Conservation (phyloP, 225 moss, liverwort and hornwort genomes). For the Pseudoscleropodium purum region DNA sequence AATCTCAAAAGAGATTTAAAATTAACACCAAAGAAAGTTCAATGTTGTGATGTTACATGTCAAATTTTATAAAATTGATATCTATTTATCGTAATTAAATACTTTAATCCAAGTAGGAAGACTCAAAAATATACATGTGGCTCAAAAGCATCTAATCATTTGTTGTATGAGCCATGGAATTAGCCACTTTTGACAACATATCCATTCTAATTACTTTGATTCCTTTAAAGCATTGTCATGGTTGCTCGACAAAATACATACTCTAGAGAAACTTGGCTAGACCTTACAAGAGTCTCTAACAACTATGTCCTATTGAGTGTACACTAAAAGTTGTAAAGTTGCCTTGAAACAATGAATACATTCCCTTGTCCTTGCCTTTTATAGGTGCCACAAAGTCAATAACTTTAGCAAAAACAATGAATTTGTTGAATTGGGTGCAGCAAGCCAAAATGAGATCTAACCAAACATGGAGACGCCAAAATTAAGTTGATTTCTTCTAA, state of each 20-base stretch:
- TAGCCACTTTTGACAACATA: too few relatives aligned
- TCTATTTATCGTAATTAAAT: not conserved
- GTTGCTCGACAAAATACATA: rapidly evolving
- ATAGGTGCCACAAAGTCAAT: rapidly evolving
- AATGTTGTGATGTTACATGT: rapidly evolving
- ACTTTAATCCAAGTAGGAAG: not conserved
- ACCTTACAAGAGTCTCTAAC: not conserved
- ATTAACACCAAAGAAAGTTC: not conserved
- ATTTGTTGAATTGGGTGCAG: too few relatives aligned
- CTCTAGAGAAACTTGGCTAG: not conserved
- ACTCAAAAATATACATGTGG: not conserved
- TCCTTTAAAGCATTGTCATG: rapidly evolving
- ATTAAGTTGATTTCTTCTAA: too few relatives aligned
- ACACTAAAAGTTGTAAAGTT: too few relatives aligned
- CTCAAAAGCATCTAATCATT: not conserved
- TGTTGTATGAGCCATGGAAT: rapidly evolving
- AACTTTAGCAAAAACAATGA: too few relatives aligned
- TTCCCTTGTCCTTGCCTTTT: too few relatives aligned
- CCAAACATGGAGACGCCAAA: too few relatives aligned
- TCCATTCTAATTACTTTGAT: not conserved
- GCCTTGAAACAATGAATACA: rapidly evolving
- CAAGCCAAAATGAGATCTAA: too few relatives aligned
- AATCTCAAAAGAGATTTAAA: not conserved
- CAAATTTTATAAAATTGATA: not conserved
- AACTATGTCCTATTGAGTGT: too few relatives aligned